These are phyloP conservation scores for Coemansia brasiliensis DNA, from an alignment of 192 early-diverging fungal genomes.

Conservation along the genomic window DNA sequence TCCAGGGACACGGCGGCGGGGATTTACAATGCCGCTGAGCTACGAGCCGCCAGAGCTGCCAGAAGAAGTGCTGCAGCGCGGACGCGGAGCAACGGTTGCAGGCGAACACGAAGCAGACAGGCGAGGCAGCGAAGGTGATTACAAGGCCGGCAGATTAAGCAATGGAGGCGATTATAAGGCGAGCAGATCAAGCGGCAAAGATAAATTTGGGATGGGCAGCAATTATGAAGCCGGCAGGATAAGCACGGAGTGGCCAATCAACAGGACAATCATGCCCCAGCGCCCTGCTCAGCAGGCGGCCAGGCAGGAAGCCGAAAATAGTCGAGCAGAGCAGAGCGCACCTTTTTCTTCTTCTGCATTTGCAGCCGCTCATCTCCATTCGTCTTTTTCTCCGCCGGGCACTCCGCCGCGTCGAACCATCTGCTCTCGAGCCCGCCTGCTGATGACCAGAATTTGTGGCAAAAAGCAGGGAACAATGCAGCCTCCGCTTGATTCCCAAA, in stretches of 20 bases:
- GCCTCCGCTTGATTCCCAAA: not conserved
- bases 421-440: slow-evolving; percentile 34
- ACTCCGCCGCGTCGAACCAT: slow-evolving; percentile 42
- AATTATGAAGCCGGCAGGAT: not conserved
- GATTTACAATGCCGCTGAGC: slow-evolving; percentile 37
- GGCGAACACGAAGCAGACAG: too few species aligned
- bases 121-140: too few species aligned
- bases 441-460: slow-evolving; percentile 38
- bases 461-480: slow-evolving; percentile 10
- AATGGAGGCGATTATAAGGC: too few species aligned
- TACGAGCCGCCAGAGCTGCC: slow-evolving; percentile 18
- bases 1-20: slow-evolving; percentile 31
- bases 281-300: not conserved
- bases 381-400: slow-evolving; percentile 52
- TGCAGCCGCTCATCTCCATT: slow-evolving; percentile 24
- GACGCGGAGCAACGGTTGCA: slow-evolving; percentile 2
- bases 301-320: too few species aligned
- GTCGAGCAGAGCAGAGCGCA: not conserved
- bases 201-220: too few species aligned
- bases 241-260: slow-evolving; percentile 6
- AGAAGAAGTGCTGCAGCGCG: not conserved
- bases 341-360: slow-evolving; percentile 16
- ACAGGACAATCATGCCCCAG: slow-evolving; percentile 20
- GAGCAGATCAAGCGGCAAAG: not conserved
- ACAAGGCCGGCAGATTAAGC: too few species aligned